Conservation (phyloP, 2,329 filamentous ascomycete species). For the Magnaporthiopsis poae region DNA sequence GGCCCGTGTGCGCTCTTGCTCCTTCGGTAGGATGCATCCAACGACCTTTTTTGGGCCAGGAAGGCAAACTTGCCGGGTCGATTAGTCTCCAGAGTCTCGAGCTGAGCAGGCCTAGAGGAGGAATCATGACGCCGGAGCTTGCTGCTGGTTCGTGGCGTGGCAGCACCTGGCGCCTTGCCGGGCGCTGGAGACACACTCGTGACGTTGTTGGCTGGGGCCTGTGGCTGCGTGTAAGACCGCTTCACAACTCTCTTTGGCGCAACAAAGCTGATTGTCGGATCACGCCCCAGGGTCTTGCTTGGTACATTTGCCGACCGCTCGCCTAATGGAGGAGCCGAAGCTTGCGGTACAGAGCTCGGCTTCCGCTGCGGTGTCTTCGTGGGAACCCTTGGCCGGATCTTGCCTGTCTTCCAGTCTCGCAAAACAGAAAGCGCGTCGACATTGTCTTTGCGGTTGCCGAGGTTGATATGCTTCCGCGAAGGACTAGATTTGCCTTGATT, state of each 20-base stretch:
- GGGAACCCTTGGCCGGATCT: constrained; percentile 30
- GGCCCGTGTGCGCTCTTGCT: constrained; percentile 18
- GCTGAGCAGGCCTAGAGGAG: constrained; percentile 39
- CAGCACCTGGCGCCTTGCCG: not conserved
- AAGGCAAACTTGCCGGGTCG: constrained; percentile 29
- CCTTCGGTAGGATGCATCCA: constrained; percentile 45
- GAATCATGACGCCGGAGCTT: not conserved
- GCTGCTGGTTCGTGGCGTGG: not conserved
- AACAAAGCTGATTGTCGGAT: not conserved
- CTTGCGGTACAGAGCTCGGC: not conserved
- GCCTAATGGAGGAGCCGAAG: not conserved
- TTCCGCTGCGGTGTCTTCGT: constrained; percentile 5
- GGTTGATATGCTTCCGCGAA: constrained; percentile 44
- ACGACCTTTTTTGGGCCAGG: constrained; percentile 38
- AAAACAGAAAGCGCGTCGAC: constrained; percentile 45
- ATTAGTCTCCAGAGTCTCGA: constrained; percentile 37
- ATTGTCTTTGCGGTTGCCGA: constrained; percentile 53
- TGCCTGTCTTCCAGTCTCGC: constrained; percentile 45
- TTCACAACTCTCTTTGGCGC: not conserved
- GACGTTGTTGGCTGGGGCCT: not conserved
- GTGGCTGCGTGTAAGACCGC: not conserved
- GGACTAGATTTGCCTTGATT: constrained; percentile 47
- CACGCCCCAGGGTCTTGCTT: not conserved
- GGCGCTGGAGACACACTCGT: not conserved
- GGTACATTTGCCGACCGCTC: not conserved